A percentile compares a stretch with the other conserved stretches of the same genome.
Conservation (phyloP, 106 monocot species). For the Amphibolis antarctica region DNA sequence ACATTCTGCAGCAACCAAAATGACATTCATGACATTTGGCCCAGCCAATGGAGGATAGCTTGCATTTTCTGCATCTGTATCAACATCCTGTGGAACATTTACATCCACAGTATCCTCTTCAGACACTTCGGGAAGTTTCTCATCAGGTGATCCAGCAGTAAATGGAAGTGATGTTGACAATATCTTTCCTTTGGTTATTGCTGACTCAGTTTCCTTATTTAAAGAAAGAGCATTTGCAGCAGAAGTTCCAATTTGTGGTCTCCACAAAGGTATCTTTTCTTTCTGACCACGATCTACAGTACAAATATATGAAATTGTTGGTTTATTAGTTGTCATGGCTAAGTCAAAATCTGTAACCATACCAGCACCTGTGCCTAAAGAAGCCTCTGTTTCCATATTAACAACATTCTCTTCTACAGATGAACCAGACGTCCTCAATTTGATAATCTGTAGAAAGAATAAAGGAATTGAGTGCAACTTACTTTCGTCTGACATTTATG, state of each 20-base stretch:
- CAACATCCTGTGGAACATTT: not conserved
- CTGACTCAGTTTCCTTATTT: conserved; percentile 16
- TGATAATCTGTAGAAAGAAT: not conserved
- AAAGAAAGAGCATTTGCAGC: conserved; percentile 25
- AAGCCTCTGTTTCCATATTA: not conserved
- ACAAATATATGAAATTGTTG: not conserved
- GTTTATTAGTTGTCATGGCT: not conserved
- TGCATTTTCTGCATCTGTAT: conserved; percentile 23
- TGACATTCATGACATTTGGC: conserved; percentile 77
- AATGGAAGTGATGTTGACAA: conserved; percentile 11
- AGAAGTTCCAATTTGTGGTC: conserved; percentile 1
- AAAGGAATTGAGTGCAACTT: not conserved
- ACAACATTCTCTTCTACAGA: not conserved
- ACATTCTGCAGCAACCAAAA: conserved; percentile 81
- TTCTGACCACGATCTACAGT: not conserved
- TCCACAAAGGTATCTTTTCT: not conserved
- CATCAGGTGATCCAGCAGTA: conserved; percentile 5
- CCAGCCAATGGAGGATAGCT: conserved; percentile 51
- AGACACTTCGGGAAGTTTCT: conserved; percentile 10
- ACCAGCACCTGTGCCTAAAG: not conserved
- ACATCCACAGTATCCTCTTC: conserved; percentile 4
- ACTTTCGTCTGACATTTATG: no score
- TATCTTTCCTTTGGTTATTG: conserved; percentile 5
- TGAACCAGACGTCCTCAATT: not conserved
- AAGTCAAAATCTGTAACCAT: not conserved